Evolutionary conservation across 805 yeast genomes (phyloP).

Genomic region (Saccharomycopsis synnaedendra): DNA sequence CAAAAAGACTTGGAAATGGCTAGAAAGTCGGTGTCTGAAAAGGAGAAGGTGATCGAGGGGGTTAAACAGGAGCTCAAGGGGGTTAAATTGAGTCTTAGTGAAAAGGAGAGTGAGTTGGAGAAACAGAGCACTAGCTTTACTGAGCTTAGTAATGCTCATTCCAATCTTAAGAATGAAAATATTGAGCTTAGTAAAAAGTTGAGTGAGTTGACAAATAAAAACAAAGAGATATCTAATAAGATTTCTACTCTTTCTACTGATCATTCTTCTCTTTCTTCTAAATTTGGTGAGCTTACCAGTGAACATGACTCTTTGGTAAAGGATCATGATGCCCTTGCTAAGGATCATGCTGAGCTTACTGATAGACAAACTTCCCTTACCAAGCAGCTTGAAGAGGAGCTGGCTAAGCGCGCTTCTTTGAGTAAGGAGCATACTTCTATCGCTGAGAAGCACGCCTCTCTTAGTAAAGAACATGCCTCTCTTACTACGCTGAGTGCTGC

Average conservation of each 20-base stretch:
- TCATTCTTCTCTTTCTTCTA: neutral
- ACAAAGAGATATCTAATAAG: neutral
- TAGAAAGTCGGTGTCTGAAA: neutral
- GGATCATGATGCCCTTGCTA: neutral
- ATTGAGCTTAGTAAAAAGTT: neutral
- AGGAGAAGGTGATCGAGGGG: neutral
- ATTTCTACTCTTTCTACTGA: neutral
- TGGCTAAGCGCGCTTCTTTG: neutral
- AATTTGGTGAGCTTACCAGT: neutral
- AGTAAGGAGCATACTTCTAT: neutral
- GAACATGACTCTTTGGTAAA: neutral
- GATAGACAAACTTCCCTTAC: neutral
- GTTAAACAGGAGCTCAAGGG: neutral
- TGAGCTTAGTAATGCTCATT: neutral
- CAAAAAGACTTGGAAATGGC: neutral
- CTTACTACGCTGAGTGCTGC: neutral
- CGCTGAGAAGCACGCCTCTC: neutral
- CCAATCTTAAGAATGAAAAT: neutral
- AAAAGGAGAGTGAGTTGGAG: neutral
- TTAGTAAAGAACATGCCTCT: neutral
- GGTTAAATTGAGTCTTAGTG: neutral
- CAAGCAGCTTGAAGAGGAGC: neutral
- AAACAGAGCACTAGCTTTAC: neutral
- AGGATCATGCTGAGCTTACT: neutral
- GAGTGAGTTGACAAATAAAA: neutral